Evolutionary conservation across 2,329 filamentous ascomycete genomes (phyloP).

Genomic region (Macrophomina phaseolina): DNA sequence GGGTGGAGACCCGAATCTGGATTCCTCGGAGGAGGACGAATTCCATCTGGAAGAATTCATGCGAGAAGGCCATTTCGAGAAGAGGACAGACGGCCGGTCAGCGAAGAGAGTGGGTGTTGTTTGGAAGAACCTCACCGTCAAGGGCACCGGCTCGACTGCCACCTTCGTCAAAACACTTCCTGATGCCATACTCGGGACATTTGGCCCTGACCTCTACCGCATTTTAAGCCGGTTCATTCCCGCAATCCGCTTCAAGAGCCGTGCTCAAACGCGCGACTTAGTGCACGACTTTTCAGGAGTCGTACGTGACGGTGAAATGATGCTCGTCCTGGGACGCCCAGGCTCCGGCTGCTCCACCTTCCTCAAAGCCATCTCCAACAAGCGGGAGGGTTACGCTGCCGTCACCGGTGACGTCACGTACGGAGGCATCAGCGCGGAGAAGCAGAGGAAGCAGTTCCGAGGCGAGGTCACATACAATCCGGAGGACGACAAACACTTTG

Average conservation of each 20-base stretch:
- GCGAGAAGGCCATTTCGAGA: constrained; percentile 76
- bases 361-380: constrained; percentile 75
- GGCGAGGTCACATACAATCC: constrained; percentile 81
- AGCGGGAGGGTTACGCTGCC: constrained; percentile 67
- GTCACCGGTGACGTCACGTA: constrained; percentile 75
- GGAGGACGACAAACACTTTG: constrained; percentile 78
- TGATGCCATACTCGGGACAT: constrained; percentile 75
- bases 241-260: constrained; percentile 54
- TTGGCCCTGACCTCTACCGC: constrained; percentile 78
- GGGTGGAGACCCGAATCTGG: constrained; percentile 30
- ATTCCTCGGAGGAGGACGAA: constrained; percentile 58
- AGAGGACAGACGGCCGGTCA: constrained; percentile 68
- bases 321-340: constrained; percentile 74
- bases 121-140: constrained; percentile 77
- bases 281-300: constrained; percentile 72
- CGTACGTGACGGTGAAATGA: constrained; percentile 72
- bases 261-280: constrained; percentile 59
- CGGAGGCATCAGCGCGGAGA: constrained; percentile 70
- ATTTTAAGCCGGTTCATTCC: constrained; percentile 64
- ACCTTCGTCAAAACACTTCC: constrained; percentile 75
- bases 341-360: constrained; percentile 79
- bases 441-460: constrained; percentile 71
- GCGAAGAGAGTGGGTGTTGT: constrained; percentile 80
- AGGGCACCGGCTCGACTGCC: constrained; percentile 69
- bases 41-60: constrained; percentile 76